Conservation (phyloP, 2,329 filamentous ascomycete species). For the Lasiodiplodia sp. region DNA sequence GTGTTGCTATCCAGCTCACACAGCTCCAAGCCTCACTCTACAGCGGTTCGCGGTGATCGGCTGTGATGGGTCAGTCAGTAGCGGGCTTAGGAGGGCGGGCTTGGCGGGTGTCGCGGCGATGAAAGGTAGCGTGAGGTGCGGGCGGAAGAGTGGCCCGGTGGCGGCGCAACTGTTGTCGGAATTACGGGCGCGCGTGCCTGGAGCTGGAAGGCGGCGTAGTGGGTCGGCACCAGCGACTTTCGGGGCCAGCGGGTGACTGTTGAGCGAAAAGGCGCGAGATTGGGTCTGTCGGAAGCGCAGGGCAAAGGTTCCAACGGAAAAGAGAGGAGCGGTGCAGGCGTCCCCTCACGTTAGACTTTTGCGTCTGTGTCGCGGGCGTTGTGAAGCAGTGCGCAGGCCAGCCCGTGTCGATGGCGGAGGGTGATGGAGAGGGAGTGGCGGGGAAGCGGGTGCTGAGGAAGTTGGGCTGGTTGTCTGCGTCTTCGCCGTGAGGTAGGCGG, state of each 20-base stretch:
- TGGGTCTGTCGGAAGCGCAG: slow-evolving; percentile 23
- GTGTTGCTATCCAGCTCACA: slow-evolving; percentile 26
- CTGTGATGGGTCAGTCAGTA: not conserved
- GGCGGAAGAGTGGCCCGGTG: slow-evolving; percentile 15
- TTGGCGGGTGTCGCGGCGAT: slow-evolving; percentile 23
- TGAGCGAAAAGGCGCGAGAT: slow-evolving; percentile 17
- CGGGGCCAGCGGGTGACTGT: not conserved
- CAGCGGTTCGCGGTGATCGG: slow-evolving; percentile 17
- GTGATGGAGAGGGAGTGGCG: slow-evolving; percentile 24
- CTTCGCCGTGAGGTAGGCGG: slow-evolving; percentile 32
- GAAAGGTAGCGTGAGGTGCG: slow-evolving; percentile 18
- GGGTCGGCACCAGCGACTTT: not conserved
- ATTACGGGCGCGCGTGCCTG: not conserved
- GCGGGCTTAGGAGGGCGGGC: slow-evolving; percentile 9
- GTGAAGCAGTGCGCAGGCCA: slow-evolving; percentile 1
- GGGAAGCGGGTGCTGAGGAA: slow-evolving; percentile 33
- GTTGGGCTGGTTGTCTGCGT: slow-evolving; percentile 28
- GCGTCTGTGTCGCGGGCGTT: not conserved
- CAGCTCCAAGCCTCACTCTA: not conserved
- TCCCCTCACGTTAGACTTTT: slow-evolving; percentile 18
- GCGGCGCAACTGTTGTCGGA: not conserved
- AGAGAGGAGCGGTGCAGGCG: slow-evolving; percentile 33
- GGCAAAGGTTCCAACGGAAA: slow-evolving; percentile 27
- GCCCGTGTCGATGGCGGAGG: slow-evolving; percentile 25
- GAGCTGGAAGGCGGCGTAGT: slow-evolving; percentile 19